These are phyloP conservation scores for Rhodotorula sp. DNA, from an alignment of 1,284 basidiomycete species.

Conservation along the genomic window DNA sequence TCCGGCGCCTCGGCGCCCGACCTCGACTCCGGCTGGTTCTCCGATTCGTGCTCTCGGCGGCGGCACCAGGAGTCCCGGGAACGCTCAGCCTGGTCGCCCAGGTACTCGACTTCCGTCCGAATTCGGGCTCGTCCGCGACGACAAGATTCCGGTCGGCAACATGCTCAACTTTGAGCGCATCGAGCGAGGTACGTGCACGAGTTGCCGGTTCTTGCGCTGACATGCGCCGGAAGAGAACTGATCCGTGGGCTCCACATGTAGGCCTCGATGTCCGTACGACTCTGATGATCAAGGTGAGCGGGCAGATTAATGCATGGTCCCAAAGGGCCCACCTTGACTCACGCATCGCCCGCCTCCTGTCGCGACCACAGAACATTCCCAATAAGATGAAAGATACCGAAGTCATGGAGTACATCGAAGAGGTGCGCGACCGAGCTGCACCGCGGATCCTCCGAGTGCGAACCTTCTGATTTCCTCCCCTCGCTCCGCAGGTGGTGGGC, in stretches of 20 bases:
- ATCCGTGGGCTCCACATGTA: neutral
- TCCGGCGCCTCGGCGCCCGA: no score
- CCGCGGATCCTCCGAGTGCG: neutral
- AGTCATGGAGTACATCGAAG: constrained; percentile 64
- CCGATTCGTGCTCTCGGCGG: neutral
- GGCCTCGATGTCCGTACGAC: constrained; percentile 75
- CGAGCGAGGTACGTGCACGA: constrained; percentile 52
- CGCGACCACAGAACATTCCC: constrained; percentile 67
- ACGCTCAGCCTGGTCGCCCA: neutral
- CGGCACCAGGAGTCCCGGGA: no score
- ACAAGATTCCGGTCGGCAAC: constrained; percentile 58
- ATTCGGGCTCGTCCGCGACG: constrained; percentile 37
- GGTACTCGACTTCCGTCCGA: neutral
- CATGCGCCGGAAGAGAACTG: no score
- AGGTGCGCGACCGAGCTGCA: constrained; percentile 52
- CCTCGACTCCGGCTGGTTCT: no score
- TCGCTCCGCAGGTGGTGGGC: constrained; percentile 21
- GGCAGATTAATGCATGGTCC: neutral
- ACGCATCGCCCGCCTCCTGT: no score
- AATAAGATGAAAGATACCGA: constrained; percentile 81
- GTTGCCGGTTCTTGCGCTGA: neutral
- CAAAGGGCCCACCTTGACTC: no score
- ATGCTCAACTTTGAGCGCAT: constrained; percentile 67
- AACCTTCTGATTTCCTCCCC: neutral
- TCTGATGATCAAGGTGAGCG: constrained; percentile 47